Percentiles rank a stretch among this genome's conserved stretches.
phyloP scores from a whole-genome alignment of 2,329 filamentous ascomycete species.

The Penicillium aurantiogriseum region DNA sequence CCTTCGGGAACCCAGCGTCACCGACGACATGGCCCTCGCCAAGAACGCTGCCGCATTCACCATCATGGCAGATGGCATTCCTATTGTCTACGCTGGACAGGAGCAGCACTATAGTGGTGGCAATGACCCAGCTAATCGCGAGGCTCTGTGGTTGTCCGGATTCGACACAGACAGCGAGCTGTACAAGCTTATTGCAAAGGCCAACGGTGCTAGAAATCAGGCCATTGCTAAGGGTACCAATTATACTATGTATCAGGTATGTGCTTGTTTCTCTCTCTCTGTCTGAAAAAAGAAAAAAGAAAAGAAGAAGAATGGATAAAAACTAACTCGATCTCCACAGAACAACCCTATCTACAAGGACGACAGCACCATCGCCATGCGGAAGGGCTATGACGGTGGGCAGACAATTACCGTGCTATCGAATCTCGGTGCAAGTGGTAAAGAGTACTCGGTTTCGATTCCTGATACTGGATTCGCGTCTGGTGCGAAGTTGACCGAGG shows the following conservation, averaged over 20 bases:
- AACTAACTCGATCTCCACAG: constrained; percentile 10
- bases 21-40: constrained; percentile 43
- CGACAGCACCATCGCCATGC: constrained; percentile 45
- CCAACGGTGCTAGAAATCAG: constrained; percentile 52
- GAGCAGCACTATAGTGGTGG: constrained; percentile 60
- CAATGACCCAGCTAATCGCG: constrained; percentile 50
- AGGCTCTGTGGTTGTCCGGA: constrained; percentile 57
- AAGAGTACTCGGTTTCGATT: constrained; percentile 28
- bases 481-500: constrained; percentile 27
- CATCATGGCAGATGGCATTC: constrained; percentile 59
- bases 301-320: not conserved
- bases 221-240: constrained; percentile 37
- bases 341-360: constrained; percentile 47
- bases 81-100: constrained; percentile 64
- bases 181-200: constrained; percentile 47
- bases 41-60: constrained; percentile 62
- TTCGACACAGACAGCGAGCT: constrained; percentile 49
- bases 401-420: constrained; percentile 45
- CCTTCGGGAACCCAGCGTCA: constrained; percentile 17
- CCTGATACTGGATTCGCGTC: constrained; percentile 25
- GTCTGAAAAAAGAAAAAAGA: not conserved
- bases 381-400: constrained; percentile 42
- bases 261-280: not conserved
- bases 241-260: constrained; percentile 42
- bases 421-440: constrained; percentile 37